Conservation (phyloP, 2,329 filamentous ascomycete genomes). For the Diaporthe helianthi region DNA sequence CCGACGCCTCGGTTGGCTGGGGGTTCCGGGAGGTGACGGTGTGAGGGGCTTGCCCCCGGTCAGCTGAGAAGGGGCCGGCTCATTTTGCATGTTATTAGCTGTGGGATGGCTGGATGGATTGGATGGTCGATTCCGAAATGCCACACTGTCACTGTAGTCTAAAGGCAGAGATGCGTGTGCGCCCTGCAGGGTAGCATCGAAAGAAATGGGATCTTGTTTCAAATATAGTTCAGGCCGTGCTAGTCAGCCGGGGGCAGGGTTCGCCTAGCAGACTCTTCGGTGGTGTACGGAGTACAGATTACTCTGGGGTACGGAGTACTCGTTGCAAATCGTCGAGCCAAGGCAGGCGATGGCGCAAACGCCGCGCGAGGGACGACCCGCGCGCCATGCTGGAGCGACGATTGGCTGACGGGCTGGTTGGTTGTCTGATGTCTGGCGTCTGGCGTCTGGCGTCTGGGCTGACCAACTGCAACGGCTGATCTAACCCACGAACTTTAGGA, state of each 20-base stretch:
- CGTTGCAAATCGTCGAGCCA: neutral
- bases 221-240: constrained; percentile 30
- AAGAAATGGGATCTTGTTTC: constrained; percentile 34
- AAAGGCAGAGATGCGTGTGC: constrained; percentile 25
- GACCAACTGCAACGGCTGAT: constrained; percentile 14
- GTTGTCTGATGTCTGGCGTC: neutral
- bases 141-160: too few species aligned
- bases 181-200: constrained; percentile 31
- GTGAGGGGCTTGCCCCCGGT: neutral
- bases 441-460: constrained; percentile 2
- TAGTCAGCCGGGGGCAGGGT: constrained; percentile 29
- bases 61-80: constrained; percentile 20
- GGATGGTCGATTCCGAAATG: constrained; percentile 22
- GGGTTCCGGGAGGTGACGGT: constrained; percentile 4
- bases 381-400: neutral
- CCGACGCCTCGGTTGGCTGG: constrained; percentile 22
- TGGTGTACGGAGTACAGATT: too few species aligned
- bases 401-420: too few species aligned
- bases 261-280: too few species aligned
- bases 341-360: constrained; percentile 8
- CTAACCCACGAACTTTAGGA: neutral
- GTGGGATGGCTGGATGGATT: too few species aligned
- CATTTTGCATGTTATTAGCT: constrained; percentile 24
- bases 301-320: too few species aligned
- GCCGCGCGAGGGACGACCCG: constrained; percentile 19